phyloP scores from a whole-genome alignment of 768 basidiomycete species.

The Mycena galopus region DNA sequence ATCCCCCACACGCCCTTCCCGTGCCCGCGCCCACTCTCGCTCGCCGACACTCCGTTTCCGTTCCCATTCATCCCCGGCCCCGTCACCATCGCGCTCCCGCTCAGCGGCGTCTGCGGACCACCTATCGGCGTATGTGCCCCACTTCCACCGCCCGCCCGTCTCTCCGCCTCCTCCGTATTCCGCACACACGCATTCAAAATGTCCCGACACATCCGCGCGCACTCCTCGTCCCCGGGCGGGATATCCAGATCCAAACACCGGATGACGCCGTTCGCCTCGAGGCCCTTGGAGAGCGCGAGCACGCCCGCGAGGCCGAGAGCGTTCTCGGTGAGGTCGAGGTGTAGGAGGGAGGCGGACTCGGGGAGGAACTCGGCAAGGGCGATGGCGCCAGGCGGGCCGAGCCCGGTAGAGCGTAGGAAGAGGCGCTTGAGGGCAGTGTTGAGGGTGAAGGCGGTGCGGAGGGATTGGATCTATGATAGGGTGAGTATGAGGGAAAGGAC shows the following conservation, averaged over 20 bases:
- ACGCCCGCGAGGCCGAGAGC: slow-evolving; percentile 89
- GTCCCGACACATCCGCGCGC: slow-evolving; percentile 88
- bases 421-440: slow-evolving; percentile 93
- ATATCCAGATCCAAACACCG: slow-evolving; percentile 95
- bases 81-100: slow-evolving; percentile 24
- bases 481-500: background rate
- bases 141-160: slow-evolving; percentile 33
- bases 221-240: slow-evolving; percentile 85
- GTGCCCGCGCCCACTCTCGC: slow-evolving; percentile 68
- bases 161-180: slow-evolving; percentile 92
- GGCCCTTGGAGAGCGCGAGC: slow-evolving; percentile 89
- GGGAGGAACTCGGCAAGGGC: slow-evolving; percentile 97
- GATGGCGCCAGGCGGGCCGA: slow-evolving; percentile 90
- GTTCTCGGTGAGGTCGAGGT: slow-evolving; percentile 92
- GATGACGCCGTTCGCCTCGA: slow-evolving; percentile 88
- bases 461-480: slow-evolving; percentile 74
- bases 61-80: background rate
- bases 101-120: slow-evolving; percentile 3
- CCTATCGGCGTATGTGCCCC: slow-evolving; percentile 43
- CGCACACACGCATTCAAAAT: slow-evolving; percentile 92
- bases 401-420: slow-evolving; percentile 87
- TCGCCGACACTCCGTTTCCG: slow-evolving; percentile 37
- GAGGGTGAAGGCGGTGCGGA: slow-evolving; percentile 93
- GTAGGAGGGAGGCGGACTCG: slow-evolving; percentile 87
- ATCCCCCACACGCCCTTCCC: slow-evolving; percentile 85